Evolutionary conservation across 257 asterid species (phyloP), one percentile per base, ranked within the genome.

Genomic region (Solanum virginianum): DNA sequence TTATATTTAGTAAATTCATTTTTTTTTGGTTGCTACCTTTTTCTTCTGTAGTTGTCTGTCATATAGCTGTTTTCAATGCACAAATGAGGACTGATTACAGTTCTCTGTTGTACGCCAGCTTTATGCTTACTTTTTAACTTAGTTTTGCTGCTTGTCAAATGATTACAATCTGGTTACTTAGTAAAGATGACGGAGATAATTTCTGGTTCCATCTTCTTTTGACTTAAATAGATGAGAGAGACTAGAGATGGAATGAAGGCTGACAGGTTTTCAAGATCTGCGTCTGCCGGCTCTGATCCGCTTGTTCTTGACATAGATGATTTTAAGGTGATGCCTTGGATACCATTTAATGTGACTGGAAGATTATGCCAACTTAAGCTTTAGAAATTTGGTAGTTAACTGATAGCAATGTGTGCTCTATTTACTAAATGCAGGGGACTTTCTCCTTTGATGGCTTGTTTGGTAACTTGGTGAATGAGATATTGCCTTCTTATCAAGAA

Each of bases 391-490:
- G 63, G 75, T 93, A 85, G 83, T 83, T 63, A 57, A 80, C 85
- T 66, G 74, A 53, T 55, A 63, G 56, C 55, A 69, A 60, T 51
- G 32, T 51, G 32, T 85, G 62, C 84, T 87, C 36, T 86, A 36
- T 77, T 22, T 47, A 59, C 87, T 57, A 56, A 62, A 84, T 86
- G 88, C 89, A 95, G 99, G 99, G 99, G 85, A 95, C 93, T 86
- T 95, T 97, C 84, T 97, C 98, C 18, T 97, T 97, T 80, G 99
- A 95, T 88, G 98, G 97, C 32, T 89, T 97, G 89, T 97, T 94
- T 68, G 99, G 98, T 59, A 90, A 92, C 90, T 93, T 97, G 90
- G 99, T 97, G 39, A 93, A 91, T 82, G 94, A 94, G 91, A 88
- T 94, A 87, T 94, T 97, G 85, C 98, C 99, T 85, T 91, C 98